These are phyloP conservation scores for Ophiostoma sp. DNA, from an alignment of 2,329 filamentous ascomycete species.

Conservation along the genomic window DNA sequence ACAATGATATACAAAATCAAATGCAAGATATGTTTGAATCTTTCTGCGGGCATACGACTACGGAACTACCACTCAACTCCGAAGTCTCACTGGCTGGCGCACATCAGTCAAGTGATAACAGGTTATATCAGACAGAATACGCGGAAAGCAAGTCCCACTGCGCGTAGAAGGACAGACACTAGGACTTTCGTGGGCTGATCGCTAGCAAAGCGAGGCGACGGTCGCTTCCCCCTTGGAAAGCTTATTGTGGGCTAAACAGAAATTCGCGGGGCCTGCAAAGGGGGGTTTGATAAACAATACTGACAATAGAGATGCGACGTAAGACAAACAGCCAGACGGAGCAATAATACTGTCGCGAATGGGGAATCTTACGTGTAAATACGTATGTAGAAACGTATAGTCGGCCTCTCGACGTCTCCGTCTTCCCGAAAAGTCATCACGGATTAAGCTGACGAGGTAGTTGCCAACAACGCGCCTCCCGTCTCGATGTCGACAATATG, in stretches of 20 bases:
- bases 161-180: too few relatives aligned
- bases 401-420: constrained; percentile 2
- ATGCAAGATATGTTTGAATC: too few relatives aligned
- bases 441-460: not conserved
- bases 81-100: too few relatives aligned
- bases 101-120: too few relatives aligned
- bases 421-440: not conserved
- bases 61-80: too few relatives aligned
- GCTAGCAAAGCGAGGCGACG: not conserved
- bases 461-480: not conserved
- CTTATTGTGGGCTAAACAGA: not conserved
- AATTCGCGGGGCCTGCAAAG: not conserved
- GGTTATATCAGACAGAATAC: too few relatives aligned
- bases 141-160: too few relatives aligned
- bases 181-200: not conserved
- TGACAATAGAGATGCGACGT: not conserved
- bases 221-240: not conserved
- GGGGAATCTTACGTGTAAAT: not conserved
- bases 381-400: not conserved
- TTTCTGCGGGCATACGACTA: too few relatives aligned
- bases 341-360: not conserved
- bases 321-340: not conserved
- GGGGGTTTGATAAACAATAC: not conserved
- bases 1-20: too few relatives aligned
- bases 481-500: not conserved